Evolutionary conservation across 1,284 basidiomycete species (phyloP), one percentile per base, ranked within the genome.

Genomic region (Porogramme epimiltina): DNA sequence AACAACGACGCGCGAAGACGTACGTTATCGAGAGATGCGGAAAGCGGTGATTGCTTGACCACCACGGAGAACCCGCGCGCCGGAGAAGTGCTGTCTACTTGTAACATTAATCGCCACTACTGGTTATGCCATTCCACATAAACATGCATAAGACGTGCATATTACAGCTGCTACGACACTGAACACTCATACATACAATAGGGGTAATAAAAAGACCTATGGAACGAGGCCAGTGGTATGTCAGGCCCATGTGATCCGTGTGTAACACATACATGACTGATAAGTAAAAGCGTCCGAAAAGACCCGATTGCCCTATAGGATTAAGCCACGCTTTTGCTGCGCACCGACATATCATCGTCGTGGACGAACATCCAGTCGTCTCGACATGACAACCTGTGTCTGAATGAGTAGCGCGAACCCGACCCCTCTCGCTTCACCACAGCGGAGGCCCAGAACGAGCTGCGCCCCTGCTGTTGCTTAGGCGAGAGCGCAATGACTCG

Each of bases 21-120:
- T 92, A 94, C 73, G 84, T 96, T 47, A 72, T 84, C 47, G 80
- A 86, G 54, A 74, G 73, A 28, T 91, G 88, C 67, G 91, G 90
- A 37, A 62, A 66, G 41, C 62, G 63, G 24, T 65, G 46, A 58
- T 37, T 40, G 24, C n/a, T 18, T n/a, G 9, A 37, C 28, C 13
- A 13, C 28, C 6, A 8, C 8, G 28, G 13, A 31, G 13, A 8
- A 31, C 6, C 8, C 13, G 13, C 28, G 13, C 28, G 28, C 28
- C 28, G 13, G 28, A 31, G 8, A 31, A 31, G 28, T 25, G 11
- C 25, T n/a, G 9, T 10, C 22, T 10, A 23, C 43, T 36, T 11
- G n/a, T 33, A 33, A 34, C 43, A 8, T 6, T 31, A 31, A 31
- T 31, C 6, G 28, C n/a, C n/a, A n/a, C n/a, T n/a, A n/a, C n/a